These are phyloP conservation scores for Nakazawaea ishiwadae DNA, from an alignment of 805 yeast genomes.

Conservation along the genomic window DNA sequence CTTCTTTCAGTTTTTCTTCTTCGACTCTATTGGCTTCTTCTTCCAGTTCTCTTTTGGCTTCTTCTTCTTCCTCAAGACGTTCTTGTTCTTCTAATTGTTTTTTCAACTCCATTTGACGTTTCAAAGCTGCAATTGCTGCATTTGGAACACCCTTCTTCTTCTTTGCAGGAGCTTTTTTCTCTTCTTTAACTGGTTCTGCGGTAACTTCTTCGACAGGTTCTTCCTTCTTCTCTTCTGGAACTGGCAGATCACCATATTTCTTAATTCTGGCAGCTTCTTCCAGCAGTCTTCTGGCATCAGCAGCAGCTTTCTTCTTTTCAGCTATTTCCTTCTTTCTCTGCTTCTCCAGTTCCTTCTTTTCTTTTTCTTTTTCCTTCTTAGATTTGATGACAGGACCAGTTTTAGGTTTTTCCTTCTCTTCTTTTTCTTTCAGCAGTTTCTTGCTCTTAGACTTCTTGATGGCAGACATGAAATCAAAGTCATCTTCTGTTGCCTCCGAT, in stretches of 20 bases:
- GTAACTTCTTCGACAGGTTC: slow-evolving; percentile 28
- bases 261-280: slow-evolving; percentile 29
- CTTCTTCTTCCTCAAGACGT: slow-evolving; percentile 67
- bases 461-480: slow-evolving; percentile 71
- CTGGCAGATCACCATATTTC: slow-evolving; percentile 30
- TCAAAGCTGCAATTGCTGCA: slow-evolving; percentile 89
- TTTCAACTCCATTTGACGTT: slow-evolving; percentile 81
- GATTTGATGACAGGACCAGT: slow-evolving; percentile 73
- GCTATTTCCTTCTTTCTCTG: slow-evolving; percentile 88
- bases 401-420: slow-evolving; percentile 46
- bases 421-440: slow-evolving; percentile 64
- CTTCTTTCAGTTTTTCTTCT: slow-evolving; percentile 64
- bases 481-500: slow-evolving; percentile 15
- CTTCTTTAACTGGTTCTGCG: slow-evolving; percentile 25
- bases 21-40: slow-evolving; percentile 46
- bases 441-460: slow-evolving; percentile 76
- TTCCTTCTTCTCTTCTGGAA: slow-evolving; percentile 30
- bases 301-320: slow-evolving; percentile 69
- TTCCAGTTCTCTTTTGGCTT: slow-evolving; percentile 41
- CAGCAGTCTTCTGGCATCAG: slow-evolving; percentile 19
- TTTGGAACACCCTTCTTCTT: slow-evolving; percentile 71
- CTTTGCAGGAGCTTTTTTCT: slow-evolving; percentile 32
- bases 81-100: slow-evolving; percentile 87
- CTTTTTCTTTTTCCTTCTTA: slow-evolving; percentile 92
- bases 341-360: slow-evolving; percentile 90